Base-by-base conservation (phyloP, 306 rosid genomes). In the Trichosanthes cucumerina region DNA sequence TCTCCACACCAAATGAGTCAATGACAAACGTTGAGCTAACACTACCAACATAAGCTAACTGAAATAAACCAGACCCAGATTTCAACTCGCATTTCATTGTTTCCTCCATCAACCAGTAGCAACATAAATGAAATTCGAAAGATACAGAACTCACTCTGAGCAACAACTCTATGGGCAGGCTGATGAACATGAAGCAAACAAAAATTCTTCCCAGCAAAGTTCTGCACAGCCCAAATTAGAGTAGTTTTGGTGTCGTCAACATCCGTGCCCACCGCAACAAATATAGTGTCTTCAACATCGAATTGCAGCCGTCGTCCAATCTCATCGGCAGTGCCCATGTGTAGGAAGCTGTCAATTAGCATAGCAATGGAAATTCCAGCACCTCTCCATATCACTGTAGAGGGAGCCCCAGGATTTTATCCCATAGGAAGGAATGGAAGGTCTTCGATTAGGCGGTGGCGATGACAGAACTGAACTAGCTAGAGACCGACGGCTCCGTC, bases 131-230 rank as follows among this genome's bases (percentile, higher is more conserved):
- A 57, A 47, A 36, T 13, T 18, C 2, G 1, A 46, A 47, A 59
- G 70, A 28, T 33, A 65, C 47, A 59, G 73, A 50, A 80, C 90
- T 89, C 84, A 93, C 98, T 60, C 57, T 19, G 69, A 4, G 87
- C 47, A 77, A 74, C 59, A 6, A 54, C 59, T 19, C 52, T 24
- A 56, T 2, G 80, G 28, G 83, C 14, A 9, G 88, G 83, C 11
- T 49, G 82, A 56, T 88, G 89, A 87, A 92, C 86, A 34, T 94
- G 98, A 49, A 92, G 93, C 71, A 94, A 79, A 73, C 97, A 92
- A 3, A 94, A 86, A 19, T 24, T 80, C 79, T 87, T 94, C 39
- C 86, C 86, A 0, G 85, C n/a, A 75, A 90, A 90, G 71, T 87
- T 94, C 14, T 83, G 80, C 1, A 76, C 36, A 9, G 89, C 83